These are phyloP conservation scores for Chytridiales sp. DNA, from an alignment of 371 early-diverging fungal species.

Conservation along the genomic window DNA sequence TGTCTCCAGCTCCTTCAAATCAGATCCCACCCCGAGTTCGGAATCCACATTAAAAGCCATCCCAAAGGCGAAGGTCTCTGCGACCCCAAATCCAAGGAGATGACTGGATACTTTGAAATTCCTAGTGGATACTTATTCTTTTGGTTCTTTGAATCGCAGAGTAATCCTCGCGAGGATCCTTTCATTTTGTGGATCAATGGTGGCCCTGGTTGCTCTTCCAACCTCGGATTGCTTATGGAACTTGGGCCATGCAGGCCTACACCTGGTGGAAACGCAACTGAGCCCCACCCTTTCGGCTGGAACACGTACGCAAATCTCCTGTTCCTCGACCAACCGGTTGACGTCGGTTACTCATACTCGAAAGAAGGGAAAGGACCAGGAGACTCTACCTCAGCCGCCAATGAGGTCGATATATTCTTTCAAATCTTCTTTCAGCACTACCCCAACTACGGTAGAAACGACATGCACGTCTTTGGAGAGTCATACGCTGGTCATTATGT, in stretches of 20 bases:
- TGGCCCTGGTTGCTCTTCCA: conserved; percentile 83
- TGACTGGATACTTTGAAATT: conserved; percentile 30
- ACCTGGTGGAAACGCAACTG: conserved; percentile 56
- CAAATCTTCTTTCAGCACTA: conserved; percentile 47
- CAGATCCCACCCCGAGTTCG: too few relatives aligned
- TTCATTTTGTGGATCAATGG: conserved; percentile 70
- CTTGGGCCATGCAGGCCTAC: conserved; percentile 67
- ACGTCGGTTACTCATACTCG: conserved; percentile 75
- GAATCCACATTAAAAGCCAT: too few relatives aligned
- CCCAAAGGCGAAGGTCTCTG: too few relatives aligned
- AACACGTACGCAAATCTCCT: conserved; percentile 76
- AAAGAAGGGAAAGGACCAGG: conserved; percentile 50
- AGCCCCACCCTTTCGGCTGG: conserved; percentile 64
- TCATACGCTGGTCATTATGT: conserved; percentile 63
- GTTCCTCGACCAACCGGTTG: conserved; percentile 84
- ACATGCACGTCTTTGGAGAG: conserved; percentile 76
- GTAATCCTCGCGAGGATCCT: conserved; percentile 70
- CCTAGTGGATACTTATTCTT: conserved; percentile 60
- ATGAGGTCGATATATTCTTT: conserved; percentile 76
- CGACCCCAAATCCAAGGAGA: neutral
- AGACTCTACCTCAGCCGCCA: conserved; percentile 54
- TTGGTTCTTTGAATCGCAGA: conserved; percentile 88
- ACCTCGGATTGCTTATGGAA: conserved; percentile 83
- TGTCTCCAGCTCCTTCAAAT: too few relatives aligned
- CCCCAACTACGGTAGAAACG: conserved; percentile 47